Evolutionary conservation across 108 stramenopile genomes (phyloP).

Genomic region (Cyclotella sp.): DNA sequence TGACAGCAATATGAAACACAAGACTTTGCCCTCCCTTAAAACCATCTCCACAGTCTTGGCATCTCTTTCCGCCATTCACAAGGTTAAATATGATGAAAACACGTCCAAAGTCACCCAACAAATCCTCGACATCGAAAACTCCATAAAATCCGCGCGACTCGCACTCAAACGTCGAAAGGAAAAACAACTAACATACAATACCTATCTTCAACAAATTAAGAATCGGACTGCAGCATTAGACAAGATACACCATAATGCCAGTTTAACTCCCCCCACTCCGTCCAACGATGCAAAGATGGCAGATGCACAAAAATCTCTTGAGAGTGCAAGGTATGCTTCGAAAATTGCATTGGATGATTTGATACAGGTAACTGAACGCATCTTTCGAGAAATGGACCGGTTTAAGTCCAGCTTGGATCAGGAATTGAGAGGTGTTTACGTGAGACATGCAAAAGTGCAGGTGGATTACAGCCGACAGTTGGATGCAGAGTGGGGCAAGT

Average conservation of each 20-base stretch:
- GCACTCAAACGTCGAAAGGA: slow-evolving; percentile 83
- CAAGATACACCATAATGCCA: slow-evolving; percentile 50
- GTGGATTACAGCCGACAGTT: slow-evolving; percentile 79
- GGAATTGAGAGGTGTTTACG: slow-evolving; percentile 63
- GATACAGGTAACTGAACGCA: slow-evolving; percentile 70
- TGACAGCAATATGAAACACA: slow-evolving; percentile 25
- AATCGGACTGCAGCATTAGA: slow-evolving; percentile 57
- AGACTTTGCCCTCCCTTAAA: slow-evolving; percentile 46
- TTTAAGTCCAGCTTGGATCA: slow-evolving; percentile 70
- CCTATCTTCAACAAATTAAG: slow-evolving; percentile 65
- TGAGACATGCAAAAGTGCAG: slow-evolving; percentile 79
- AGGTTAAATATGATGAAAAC: slow-evolving; percentile 83
- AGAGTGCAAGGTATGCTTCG: slow-evolving; percentile 46
- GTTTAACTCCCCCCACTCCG: slow-evolving; percentile 40
- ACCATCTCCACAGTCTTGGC: slow-evolving; percentile 58
- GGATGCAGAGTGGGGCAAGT: slow-evolving; percentile 74
- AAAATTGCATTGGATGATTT: slow-evolving; percentile 62
- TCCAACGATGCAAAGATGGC: slow-evolving; percentile 34
- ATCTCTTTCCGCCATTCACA: slow-evolving; percentile 62
- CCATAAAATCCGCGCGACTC: slow-evolving; percentile 75
- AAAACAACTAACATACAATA: slow-evolving; percentile 70
- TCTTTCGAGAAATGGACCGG: slow-evolving; percentile 78
- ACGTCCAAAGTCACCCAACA: slow-evolving; percentile 69
- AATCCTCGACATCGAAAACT: slow-evolving; percentile 73
- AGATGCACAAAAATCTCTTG: slow-evolving; percentile 43